Conservation (phyloP, 192 early-diverging fungal genomes). For the Cetraspora pellucida region DNA sequence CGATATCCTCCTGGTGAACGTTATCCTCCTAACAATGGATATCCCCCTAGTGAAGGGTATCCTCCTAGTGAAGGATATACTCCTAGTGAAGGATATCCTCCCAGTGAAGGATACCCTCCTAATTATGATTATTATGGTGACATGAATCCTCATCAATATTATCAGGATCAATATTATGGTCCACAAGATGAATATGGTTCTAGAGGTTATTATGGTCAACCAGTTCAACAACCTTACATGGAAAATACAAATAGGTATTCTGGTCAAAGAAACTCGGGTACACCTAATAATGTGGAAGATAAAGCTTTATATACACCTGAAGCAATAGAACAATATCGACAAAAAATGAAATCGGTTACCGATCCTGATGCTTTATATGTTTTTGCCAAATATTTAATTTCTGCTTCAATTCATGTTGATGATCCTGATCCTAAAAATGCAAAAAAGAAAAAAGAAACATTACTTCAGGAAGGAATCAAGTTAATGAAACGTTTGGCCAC, state of each 20-base stretch:
- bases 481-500: slow-evolving; percentile 83
- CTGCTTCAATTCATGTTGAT: slow-evolving; percentile 71
- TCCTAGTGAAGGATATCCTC: too few relatives aligned
- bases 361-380: slow-evolving; percentile 80
- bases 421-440: slow-evolving; percentile 69
- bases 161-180: slow-evolving; percentile 21
- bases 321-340: slow-evolving; percentile 44
- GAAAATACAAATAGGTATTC: slow-evolving; percentile 16
- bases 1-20: not conserved
- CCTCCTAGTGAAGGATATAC: slow-evolving; percentile 31
- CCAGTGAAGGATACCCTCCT: too few relatives aligned
- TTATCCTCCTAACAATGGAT: slow-evolving; percentile 23
- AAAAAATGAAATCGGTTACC: slow-evolving; percentile 54
- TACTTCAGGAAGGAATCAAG: slow-evolving; percentile 82
- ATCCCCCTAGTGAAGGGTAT: slow-evolving; percentile 38
- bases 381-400: slow-evolving; percentile 87
- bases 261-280: not conserved
- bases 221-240: slow-evolving; percentile 19
- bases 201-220: slow-evolving; percentile 23
- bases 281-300: slow-evolving; percentile 5
- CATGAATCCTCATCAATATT: slow-evolving; percentile 36
- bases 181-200: slow-evolving; percentile 38
- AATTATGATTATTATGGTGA: slow-evolving; percentile 28
- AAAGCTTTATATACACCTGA: slow-evolving; percentile 41
- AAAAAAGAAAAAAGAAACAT: slow-evolving; percentile 69